Evolutionary conservation across 805 yeast species (phyloP).

Genomic region (Cyberlindnera xylosilytica): DNA sequence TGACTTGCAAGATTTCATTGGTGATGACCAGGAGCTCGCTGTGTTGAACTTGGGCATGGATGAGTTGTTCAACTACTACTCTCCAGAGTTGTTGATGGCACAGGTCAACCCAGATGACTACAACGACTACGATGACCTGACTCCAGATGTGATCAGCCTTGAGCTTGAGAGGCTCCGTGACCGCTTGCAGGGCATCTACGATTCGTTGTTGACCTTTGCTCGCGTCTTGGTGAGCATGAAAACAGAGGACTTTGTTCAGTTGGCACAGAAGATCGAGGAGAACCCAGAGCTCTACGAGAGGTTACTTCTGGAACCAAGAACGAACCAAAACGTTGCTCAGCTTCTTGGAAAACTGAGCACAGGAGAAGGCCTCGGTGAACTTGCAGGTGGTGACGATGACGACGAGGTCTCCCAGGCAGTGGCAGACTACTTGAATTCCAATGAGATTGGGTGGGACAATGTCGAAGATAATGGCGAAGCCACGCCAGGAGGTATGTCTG

Average conservation of each 20-base stretch:
- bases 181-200: slow-evolving; percentile 15
- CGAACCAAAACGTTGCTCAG: slow-evolving; percentile 1
- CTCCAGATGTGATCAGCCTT: slow-evolving; percentile 12
- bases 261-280: slow-evolving; percentile 12
- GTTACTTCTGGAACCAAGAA: slow-evolving; percentile 4
- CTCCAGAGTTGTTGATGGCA: slow-evolving; percentile 15
- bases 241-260: slow-evolving; percentile 14
- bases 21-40: slow-evolving; percentile 12
- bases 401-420: not conserved
- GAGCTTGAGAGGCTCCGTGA: slow-evolving; percentile 13
- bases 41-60: slow-evolving; percentile 15
- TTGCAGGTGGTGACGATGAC: slow-evolving; percentile 4
- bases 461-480: not conserved
- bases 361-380: not conserved
- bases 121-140: slow-evolving; percentile 7
- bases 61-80: slow-evolving; percentile 14
- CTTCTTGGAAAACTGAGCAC: not conserved
- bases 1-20: slow-evolving; percentile 13
- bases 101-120: slow-evolving; percentile 9
- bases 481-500: no score
- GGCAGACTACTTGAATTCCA: slow-evolving; percentile 2
- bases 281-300: slow-evolving; percentile 4
- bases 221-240: slow-evolving; percentile 15
- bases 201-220: slow-evolving; percentile 15
- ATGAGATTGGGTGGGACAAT: not conserved